Percentiles rank a stretch among this genome's conserved stretches.
Evolutionary conservation across 2,329 filamentous ascomycete genomes (phyloP).

Genomic region (Cytospora leucostoma): DNA sequence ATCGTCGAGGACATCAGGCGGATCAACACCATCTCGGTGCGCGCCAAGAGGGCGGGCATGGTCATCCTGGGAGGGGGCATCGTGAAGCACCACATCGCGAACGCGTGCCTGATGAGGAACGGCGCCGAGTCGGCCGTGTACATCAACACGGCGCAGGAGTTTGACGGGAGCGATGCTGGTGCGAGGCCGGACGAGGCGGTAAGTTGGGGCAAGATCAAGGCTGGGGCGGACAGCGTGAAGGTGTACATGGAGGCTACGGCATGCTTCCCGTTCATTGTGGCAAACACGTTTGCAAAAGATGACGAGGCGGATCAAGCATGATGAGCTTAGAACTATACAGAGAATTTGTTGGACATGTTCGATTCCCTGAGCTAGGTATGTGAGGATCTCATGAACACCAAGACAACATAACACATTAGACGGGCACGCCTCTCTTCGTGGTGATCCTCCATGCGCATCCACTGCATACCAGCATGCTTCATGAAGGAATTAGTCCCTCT

Average conservation of each 20-base stretch:
- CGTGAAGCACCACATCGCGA: slow-evolving; percentile 98
- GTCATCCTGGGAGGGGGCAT: slow-evolving; percentile 92
- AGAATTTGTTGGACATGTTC: not conserved
- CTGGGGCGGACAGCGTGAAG: slow-evolving; percentile 86
- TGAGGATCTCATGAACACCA: too few species aligned
- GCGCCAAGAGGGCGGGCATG: slow-evolving; percentile 88
- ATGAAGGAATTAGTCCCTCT: too few species aligned
- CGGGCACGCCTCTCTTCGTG: too few species aligned
- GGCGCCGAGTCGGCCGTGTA: slow-evolving; percentile 96
- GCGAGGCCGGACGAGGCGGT: slow-evolving; percentile 95
- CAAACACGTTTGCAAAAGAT: slow-evolving; percentile 66
- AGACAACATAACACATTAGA: too few species aligned
- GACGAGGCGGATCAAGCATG: slow-evolving; percentile 24
- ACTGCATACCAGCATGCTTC: too few species aligned
- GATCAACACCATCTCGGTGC: slow-evolving; percentile 89
- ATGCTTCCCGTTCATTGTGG: slow-evolving; percentile 67
- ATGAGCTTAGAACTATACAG: not conserved
- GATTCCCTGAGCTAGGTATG: not conserved
- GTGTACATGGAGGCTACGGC: slow-evolving; percentile 69
- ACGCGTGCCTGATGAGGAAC: slow-evolving; percentile 96
- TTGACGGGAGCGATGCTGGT: slow-evolving; percentile 94
- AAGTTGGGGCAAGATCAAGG: slow-evolving; percentile 98
- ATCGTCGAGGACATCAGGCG: slow-evolving; percentile 91
- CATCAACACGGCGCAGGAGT: slow-evolving; percentile 96
- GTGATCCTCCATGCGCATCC: too few species aligned